Percentiles rank a stretch among this genome's conserved stretches.
Evolutionary conservation across 805 yeast species (phyloP).

Genomic region (Priceomyces castillae): DNA sequence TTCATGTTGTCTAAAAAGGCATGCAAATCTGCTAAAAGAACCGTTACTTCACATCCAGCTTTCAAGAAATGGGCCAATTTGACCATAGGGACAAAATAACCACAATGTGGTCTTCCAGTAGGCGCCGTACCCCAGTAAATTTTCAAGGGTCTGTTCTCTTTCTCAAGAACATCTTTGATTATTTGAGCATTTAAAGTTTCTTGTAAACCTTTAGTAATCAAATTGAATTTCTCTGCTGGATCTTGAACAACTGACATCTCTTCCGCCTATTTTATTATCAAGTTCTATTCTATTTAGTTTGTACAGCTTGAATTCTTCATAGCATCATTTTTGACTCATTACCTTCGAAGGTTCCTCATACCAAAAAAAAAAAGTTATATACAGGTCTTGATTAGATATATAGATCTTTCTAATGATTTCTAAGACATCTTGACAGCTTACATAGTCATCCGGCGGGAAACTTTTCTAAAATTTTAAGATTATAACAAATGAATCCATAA

Average conservation of each 20-base stretch:
- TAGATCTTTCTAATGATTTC: conserved; percentile 5
- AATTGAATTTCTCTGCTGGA: conserved; percentile 63
- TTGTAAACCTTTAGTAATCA: conserved; percentile 84
- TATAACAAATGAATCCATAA: not conserved
- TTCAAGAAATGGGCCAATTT: conserved; percentile 90
- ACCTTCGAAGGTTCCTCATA: not conserved
- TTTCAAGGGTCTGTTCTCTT: conserved; percentile 75
- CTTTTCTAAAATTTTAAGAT: not conserved
- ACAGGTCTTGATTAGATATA: not conserved
- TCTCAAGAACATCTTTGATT: conserved; percentile 78
- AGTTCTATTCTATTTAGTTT: not conserved
- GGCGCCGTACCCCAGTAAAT: conserved; percentile 99
- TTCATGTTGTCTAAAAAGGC: conserved; percentile 98
- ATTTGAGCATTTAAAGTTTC: conserved; percentile 88
- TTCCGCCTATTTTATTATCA: not conserved
- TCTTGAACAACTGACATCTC: conserved; percentile 32
- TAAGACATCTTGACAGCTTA: not conserved
- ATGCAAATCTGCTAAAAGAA: conserved; percentile 90
- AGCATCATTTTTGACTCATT: no score
- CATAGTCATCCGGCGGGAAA: not conserved
- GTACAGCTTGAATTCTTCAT: no score
- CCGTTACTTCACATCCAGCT: conserved; percentile 95
- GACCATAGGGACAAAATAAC: conserved; percentile 97
- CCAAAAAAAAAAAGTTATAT: not conserved
- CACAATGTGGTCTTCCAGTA: conserved; percentile 98